Conservation (phyloP, 495 filamentous ascomycete genomes). For the Glonium stellatum region DNA sequence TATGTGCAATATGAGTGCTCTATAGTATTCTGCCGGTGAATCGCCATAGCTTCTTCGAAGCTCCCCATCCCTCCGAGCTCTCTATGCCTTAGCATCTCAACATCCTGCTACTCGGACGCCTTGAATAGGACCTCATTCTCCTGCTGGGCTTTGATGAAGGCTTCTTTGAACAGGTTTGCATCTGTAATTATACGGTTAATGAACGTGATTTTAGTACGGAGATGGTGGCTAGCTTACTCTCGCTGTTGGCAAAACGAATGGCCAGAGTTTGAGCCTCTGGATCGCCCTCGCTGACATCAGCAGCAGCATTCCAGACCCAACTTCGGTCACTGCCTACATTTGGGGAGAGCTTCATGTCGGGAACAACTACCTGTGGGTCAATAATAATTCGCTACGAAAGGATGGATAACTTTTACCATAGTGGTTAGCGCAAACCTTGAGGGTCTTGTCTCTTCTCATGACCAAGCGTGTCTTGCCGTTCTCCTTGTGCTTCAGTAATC, state of each 20-base stretch:
- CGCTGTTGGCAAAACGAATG: slow-evolving; percentile 95
- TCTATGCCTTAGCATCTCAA: background rate
- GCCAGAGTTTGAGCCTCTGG: slow-evolving; percentile 93
- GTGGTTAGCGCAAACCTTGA: slow-evolving; percentile 99
- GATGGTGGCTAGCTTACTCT: slow-evolving; percentile 60
- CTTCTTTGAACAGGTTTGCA: slow-evolving; percentile 95
- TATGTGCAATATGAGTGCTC: slow-evolving; percentile 23
- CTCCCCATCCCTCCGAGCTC: background rate
- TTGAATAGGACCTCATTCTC: slow-evolving; percentile 84
- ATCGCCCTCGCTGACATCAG: slow-evolving; percentile 97
- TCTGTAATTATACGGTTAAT: slow-evolving; percentile 48
- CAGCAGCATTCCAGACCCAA: slow-evolving; percentile 99
- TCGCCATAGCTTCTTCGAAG: background rate
- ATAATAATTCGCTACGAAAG: background rate
- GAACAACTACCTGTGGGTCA: slow-evolving; percentile 65
- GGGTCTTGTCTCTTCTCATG: slow-evolving; percentile 98
- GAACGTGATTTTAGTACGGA: background rate
- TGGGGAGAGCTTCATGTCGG: slow-evolving; percentile 96
- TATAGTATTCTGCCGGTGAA: slow-evolving; percentile 10
- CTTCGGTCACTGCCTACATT: slow-evolving; percentile 96
- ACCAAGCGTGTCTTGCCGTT: slow-evolving; percentile 96
- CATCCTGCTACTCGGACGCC: slow-evolving; percentile 10
- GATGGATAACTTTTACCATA: slow-evolving; percentile 65
- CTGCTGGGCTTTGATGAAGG: slow-evolving; percentile 95
- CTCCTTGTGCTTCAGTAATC: slow-evolving; percentile 95